Evolutionary conservation across 176 grass and related monocot genomes (phyloP).

Genomic region (Eleusine coracana): DNA sequence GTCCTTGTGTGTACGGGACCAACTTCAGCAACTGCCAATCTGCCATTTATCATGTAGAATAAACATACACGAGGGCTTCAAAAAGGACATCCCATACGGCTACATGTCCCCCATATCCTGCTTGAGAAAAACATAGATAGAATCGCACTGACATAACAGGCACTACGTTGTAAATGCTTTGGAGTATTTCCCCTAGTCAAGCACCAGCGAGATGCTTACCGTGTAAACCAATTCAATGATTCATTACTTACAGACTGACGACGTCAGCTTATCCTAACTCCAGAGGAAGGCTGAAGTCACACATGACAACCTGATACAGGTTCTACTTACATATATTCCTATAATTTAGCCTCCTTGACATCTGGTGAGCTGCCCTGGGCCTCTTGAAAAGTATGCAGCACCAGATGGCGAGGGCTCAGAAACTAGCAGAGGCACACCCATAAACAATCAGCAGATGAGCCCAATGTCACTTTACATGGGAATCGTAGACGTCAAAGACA

Average conservation of each 20-base stretch:
- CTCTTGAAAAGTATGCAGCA: slow-evolving; percentile 7
- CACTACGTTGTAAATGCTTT: too few relatives aligned
- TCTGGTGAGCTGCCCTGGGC: background rate
- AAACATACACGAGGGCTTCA: background rate
- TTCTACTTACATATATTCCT: slow-evolving; percentile 37
- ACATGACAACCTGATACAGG: slow-evolving; percentile 14
- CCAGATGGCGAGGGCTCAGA: slow-evolving; percentile 29
- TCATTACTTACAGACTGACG: slow-evolving; percentile 28
- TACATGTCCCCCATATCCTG: background rate
- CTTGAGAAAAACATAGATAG: background rate
- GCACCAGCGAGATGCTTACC: background rate
- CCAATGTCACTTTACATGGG: slow-evolving; percentile 70
- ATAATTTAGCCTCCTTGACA: slow-evolving; percentile 36
- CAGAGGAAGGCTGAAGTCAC: background rate
- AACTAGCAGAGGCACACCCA: background rate
- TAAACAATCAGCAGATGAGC: slow-evolving; percentile 11
- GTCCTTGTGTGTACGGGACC: background rate
- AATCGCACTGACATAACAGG: background rate
- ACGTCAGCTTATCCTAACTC: background rate
- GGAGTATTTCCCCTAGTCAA: background rate
- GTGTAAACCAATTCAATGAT: slow-evolving; percentile 2
- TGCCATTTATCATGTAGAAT: background rate
- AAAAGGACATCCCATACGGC: background rate
- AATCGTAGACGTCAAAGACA: slow-evolving; percentile 67
- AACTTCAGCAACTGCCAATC: background rate